phyloP scores from a whole-genome alignment of 495 filamentous ascomycete species.

The Xylaria acuta region DNA sequence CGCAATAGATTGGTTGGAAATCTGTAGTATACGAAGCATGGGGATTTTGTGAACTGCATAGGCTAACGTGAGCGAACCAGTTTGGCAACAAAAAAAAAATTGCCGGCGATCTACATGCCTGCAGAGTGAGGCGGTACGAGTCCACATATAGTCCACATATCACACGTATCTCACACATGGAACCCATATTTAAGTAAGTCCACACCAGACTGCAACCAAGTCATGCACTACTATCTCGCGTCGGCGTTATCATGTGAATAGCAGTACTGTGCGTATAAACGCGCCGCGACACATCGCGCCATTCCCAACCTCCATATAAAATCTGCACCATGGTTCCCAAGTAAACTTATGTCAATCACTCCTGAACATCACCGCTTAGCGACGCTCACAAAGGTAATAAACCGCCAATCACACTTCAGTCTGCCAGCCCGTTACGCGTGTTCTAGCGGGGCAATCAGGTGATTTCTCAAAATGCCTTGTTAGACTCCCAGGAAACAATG shows the following conservation, averaged over 20 bases:
- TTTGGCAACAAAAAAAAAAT: not conserved
- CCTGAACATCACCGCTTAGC: constrained; percentile 5
- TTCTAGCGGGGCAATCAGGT: not conserved
- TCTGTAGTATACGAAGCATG: not conserved
- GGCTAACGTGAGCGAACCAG: not conserved
- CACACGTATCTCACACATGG: not conserved
- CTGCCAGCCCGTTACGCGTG: not conserved
- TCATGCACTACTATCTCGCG: not conserved
- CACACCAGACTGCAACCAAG: not conserved
- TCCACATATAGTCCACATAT: constrained; percentile 21
- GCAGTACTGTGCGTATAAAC: constrained; percentile 1
- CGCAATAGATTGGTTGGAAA: constrained; percentile 12
- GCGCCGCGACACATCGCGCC: not conserved
- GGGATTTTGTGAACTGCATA: not conserved
- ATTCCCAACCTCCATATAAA: not conserved
- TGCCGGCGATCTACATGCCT: not conserved
- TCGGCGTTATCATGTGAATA: not conserved
- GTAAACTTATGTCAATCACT: not conserved
- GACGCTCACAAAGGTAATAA: not conserved
- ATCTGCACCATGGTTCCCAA: not conserved
- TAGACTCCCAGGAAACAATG: not conserved
- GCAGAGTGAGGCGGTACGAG: not conserved
- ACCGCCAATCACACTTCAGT: not conserved
- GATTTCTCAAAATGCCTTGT: not conserved
- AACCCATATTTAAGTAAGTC: constrained; percentile 16